phyloP scores from a whole-genome alignment of 1,139 yeast species.

The Eremothecium cymbalariae region DNA sequence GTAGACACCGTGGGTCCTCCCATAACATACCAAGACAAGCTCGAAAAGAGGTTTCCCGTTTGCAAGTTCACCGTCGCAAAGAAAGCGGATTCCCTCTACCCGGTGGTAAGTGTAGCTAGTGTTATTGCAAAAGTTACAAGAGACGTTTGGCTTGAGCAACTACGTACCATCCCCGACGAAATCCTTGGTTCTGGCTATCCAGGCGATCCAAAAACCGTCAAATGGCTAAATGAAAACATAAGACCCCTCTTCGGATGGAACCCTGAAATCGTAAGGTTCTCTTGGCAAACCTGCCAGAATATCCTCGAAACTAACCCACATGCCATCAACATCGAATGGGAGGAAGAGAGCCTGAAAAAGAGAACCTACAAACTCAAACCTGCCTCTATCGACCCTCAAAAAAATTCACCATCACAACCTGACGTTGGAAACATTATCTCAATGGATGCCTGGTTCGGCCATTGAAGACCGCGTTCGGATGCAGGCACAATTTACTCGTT shows the following conservation, averaged over 20 bases:
- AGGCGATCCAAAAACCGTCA: constrained; percentile 74
- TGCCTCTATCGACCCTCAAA: neutral
- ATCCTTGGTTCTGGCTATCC: constrained; percentile 89
- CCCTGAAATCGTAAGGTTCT: constrained; percentile 62
- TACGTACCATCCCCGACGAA: constrained; percentile 23
- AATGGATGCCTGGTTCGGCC: constrained; percentile 5
- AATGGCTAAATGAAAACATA: constrained; percentile 53
- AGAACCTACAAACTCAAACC: constrained; percentile 8
- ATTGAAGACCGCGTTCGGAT: no score
- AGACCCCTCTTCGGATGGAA: constrained; percentile 87
- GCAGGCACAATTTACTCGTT: no score
- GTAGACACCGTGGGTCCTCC: constrained; percentile 99
- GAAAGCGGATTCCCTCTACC: constrained; percentile 90
- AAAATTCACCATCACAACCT: neutral
- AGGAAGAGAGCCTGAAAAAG: constrained; percentile 38
- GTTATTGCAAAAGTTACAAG: constrained; percentile 95
- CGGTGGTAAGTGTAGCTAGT: constrained; percentile 94
- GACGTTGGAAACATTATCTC: neutral
- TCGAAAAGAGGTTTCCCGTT: constrained; percentile 59
- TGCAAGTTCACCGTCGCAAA: constrained; percentile 79
- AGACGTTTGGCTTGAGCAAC: constrained; percentile 52
- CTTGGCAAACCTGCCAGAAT: constrained; percentile 91
- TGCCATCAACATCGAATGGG: constrained; percentile 44
- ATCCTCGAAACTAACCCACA: constrained; percentile 45
- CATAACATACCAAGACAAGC: constrained; percentile 64